phyloP scores from a whole-genome alignment of 2,329 filamentous ascomycete species.

The Triangularia verruculosa region DNA sequence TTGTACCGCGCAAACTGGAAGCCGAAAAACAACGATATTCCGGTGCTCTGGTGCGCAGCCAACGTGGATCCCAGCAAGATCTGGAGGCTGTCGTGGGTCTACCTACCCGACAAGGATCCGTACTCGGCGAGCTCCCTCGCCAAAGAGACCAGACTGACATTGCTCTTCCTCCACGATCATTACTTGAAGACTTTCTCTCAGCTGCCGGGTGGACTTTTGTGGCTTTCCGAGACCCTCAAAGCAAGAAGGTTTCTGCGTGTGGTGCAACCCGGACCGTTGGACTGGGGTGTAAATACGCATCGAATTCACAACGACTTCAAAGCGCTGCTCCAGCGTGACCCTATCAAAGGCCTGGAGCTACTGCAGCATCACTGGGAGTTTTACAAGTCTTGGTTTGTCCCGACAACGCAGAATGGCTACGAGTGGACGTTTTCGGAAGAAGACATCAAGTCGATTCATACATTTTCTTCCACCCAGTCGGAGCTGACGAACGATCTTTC shows the following conservation, averaged over 20 bases:
- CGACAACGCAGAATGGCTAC: not conserved
- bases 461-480: not conserved
- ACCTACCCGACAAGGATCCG: not conserved
- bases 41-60: not conserved
- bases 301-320: not conserved
- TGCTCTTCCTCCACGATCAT: not conserved
- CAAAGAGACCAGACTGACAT: not conserved
- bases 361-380: not conserved
- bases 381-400: not conserved
- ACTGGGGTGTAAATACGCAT: not conserved
- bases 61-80: not conserved
- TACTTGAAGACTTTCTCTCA: not conserved
- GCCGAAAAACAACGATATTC: not conserved
- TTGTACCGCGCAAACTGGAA: not conserved
- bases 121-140: not conserved
- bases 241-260: not conserved
- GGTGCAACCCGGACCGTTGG: not conserved
- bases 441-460: not conserved
- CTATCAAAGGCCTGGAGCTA: not conserved
- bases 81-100: not conserved
- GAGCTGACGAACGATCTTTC: not conserved
- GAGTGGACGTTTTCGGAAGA: not conserved
- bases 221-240: not conserved
- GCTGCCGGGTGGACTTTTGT: not conserved
- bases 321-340: not conserved